Conservation (phyloP, 164 flowering plant species). For the Akebia trifoliata region DNA sequence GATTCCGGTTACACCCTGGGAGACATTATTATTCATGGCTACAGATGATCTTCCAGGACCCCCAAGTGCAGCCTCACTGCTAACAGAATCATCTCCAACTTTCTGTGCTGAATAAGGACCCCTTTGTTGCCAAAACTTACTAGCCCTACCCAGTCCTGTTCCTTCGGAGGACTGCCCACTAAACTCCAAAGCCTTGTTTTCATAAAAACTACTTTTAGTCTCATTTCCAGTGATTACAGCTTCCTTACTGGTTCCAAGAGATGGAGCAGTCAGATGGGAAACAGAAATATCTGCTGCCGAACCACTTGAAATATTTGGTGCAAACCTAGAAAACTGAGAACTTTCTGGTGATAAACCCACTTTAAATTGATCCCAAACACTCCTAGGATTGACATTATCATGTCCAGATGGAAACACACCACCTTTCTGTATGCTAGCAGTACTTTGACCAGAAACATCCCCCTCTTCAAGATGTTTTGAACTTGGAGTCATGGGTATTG, state of each 20-base stretch:
- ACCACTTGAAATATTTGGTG: conserved; percentile 22
- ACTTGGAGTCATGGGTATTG: conserved; percentile 16
- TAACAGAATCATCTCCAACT: neutral
- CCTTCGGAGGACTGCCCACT: conserved; percentile 15
- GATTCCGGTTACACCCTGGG: conserved; percentile 10
- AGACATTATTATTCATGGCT: conserved; percentile 10
- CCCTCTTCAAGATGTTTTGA: conserved; percentile 30
- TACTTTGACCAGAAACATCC: conserved; percentile 29
- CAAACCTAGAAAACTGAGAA: conserved; percentile 35
- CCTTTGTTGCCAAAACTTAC: conserved; percentile 16
- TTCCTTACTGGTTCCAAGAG: conserved; percentile 23
- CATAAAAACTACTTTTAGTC: conserved; percentile 5
- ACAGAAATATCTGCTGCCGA: conserved; percentile 20
- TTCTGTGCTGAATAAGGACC: conserved; percentile 5
- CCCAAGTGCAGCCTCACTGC: conserved; percentile 12
- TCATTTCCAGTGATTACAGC: conserved; percentile 5
- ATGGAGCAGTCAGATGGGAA: conserved; percentile 19
- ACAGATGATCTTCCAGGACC: conserved; percentile 13
- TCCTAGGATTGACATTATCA: conserved; percentile 28
- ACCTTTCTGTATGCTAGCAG: conserved; percentile 29
- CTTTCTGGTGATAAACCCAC: conserved; percentile 26
- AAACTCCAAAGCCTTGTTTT: conserved; percentile 6
- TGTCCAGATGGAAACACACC: conserved; percentile 24
- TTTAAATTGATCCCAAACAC: conserved; percentile 41
- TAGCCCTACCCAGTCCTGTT: neutral